Base-by-base conservation (phyloP, 768 basidiomycete species). In the Termitomyces sp. region DNA sequence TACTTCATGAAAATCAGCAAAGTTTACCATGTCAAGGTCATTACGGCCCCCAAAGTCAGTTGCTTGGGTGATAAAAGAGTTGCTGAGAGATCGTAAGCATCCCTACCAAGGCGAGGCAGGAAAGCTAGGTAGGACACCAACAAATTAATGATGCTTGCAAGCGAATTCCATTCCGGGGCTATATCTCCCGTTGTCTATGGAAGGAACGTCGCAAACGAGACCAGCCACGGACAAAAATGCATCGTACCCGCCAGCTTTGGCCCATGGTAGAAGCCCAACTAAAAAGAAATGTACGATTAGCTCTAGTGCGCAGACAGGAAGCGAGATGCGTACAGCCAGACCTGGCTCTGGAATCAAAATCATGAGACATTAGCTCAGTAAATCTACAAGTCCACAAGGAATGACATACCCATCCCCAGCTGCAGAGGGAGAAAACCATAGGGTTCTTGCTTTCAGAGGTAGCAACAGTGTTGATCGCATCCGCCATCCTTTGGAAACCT, bases 21-120 rank as follows among this genome's bases (percentile, higher is more conserved):
- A 24, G 63, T 69, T 15, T 53, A 85, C 83, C 63, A 87, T 87
- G 62, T 87, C 85, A 69, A 87, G 71, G 57, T 87, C 85, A 54
- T 87, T 87, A 53, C 78, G 80, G 6, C 84, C 84, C 48, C 75
- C 83, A 63, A 85, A 87, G 64, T 85, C 80, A 1, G 81, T 81
- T 0, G 81, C 81, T 68, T 77, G 79, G 0, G 83, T 80, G 42
- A 82, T 75, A 65, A 87, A 87, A 11, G 85, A 85, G 61, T 85
- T 86, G 58, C 83, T 87, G 56, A 32, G 28, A 28, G 49, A 22
- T 32, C 42, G 26, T 50, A 14, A 55, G 42, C 6, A 17, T 3
- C 7, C n/a, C 12, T n/a, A 30, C 15, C 19, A 12, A 38, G 8
- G 21, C 17, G 2, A 7, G 8, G 7, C 38, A 43, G 21, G 24